phyloP scores from a whole-genome alignment of 768 basidiomycete genomes.

The Xerocomus brunneocitrinus region DNA sequence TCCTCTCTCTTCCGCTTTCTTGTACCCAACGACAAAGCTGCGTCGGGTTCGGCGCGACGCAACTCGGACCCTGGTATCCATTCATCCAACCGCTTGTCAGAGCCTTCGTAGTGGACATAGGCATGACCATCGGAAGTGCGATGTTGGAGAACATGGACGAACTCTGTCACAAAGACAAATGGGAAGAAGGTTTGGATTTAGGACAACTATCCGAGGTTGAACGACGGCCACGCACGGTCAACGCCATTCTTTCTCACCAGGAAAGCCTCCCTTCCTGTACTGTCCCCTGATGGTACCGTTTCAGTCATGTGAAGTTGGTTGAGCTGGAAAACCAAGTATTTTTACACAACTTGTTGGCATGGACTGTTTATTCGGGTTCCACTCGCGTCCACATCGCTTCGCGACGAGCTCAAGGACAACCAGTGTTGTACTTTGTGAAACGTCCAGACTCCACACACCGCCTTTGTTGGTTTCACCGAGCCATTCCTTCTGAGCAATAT shows the following conservation, averaged over 20 bases:
- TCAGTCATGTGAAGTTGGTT: slow-evolving; percentile 19
- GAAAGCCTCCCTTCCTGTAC: slow-evolving; percentile 8
- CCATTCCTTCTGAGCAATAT: background rate
- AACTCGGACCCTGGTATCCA: slow-evolving; percentile 55
- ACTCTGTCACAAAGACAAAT: slow-evolving; percentile 27
- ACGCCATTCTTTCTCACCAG: slow-evolving; percentile 32
- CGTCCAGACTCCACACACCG: background rate
- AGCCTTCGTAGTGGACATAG: slow-evolving; percentile 69
- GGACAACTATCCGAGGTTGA: slow-evolving; percentile 7
- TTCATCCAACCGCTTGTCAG: slow-evolving; percentile 71
- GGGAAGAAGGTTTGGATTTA: slow-evolving; percentile 7
- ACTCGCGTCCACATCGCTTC: background rate
- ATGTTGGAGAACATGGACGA: slow-evolving; percentile 51
- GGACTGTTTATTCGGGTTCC: background rate
- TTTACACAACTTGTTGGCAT: background rate
- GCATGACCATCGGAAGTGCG: slow-evolving; percentile 41
- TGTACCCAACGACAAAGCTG: slow-evolving; percentile 12
- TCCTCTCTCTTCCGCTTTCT: slow-evolving; percentile 31
- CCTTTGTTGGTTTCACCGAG: background rate
- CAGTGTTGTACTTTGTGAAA: background rate
- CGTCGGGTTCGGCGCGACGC: slow-evolving; percentile 24
- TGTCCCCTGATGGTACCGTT: slow-evolving; percentile 6
- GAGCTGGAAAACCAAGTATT: background rate
- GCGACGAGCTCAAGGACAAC: background rate
- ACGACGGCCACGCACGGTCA: slow-evolving; percentile 33